Evolutionary conservation across 2,329 filamentous ascomycete genomes (phyloP), one percentile per base, ranked within the genome.

Genomic region (Cyphellophora attinorum): DNA sequence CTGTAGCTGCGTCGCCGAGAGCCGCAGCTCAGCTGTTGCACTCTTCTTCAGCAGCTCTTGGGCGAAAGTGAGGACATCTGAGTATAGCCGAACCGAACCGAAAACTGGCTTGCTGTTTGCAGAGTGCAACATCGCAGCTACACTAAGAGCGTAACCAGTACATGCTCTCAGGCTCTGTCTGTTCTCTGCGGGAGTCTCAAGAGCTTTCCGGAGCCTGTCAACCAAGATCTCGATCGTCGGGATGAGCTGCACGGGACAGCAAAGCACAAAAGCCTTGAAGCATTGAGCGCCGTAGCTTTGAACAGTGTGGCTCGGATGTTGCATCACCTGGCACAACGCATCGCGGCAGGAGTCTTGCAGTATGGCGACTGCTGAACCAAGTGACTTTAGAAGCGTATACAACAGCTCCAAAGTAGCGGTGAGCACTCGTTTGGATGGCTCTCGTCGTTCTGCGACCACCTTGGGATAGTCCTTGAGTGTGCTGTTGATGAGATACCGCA

Each of bases 241-340:
- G 4, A 96, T 65, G 5, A 98, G 73, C 53, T 96, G 89, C 47
- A 93, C 84, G 4, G 91, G 91, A 48, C 86, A 95, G 11, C 86
- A 86, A 28, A 94, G 68, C 1, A 93, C 84, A 51, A 96, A 91
- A 0, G 74, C 76, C 48, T 89, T 85, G 49, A 96, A 67, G 52
- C 86, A 94, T 41, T 83, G 75, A 4, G 91, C 85, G 2, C 85
- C 80, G 50, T 91, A 82, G 3, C 96, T 78, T 53, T 98, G 91
- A 2, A 98, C 91, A 4, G 86, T 91, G 58, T 96, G 96, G 59
- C 85, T 95, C 1, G 88, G 85, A 58, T 98, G 91, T 49, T 93
- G 85, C 16, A 96, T 66, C 5, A 94, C 84, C 55, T 95, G 86
- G 25, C 96, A 66, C 19, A 98, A 64, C 3, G 82, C 82, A 56